Evolutionary conservation across 177 flowering plant genomes (phyloP).

Genomic region (Vitis hybrid): DNA sequence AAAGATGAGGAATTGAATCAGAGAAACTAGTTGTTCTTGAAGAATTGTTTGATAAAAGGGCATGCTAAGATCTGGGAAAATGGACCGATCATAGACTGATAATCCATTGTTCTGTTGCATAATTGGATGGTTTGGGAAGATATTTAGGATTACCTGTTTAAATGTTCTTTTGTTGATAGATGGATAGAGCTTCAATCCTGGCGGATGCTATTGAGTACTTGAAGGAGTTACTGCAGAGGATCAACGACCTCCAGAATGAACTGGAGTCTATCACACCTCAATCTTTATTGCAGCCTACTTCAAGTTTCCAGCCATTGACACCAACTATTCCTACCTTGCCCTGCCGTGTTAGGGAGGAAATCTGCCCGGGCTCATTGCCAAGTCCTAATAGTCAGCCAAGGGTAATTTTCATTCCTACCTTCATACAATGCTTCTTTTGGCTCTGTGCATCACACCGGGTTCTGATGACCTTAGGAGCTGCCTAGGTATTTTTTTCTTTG

Average conservation of each 20-base stretch:
- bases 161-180: slow-evolving; percentile 32
- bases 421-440: too few species aligned
- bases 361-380: slow-evolving; percentile 70
- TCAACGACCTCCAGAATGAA: slow-evolving; percentile 92
- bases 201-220: slow-evolving; percentile 70
- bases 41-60: too few species aligned
- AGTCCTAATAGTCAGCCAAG: slow-evolving; percentile 91
- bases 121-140: too few species aligned
- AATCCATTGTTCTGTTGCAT: too few species aligned
- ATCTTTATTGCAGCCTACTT: slow-evolving; percentile 37
- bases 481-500: too few species aligned
- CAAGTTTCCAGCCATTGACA: slow-evolving; percentile 77
- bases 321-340: slow-evolving; percentile 75
- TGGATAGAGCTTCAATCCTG: slow-evolving; percentile 86
- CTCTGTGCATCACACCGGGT: too few species aligned
- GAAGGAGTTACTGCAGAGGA: slow-evolving; percentile 95
- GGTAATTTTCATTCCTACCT: slow-evolving; percentile 35
- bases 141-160: too few species aligned
- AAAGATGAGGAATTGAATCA: too few species aligned
- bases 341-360: slow-evolving; percentile 84
- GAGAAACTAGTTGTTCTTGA: too few species aligned
- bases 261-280: slow-evolving; percentile 79
- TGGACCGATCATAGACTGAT: too few species aligned
- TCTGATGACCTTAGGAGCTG: too few species aligned
- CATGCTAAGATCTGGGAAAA: too few species aligned